Evolutionary conservation across 768 basidiomycete genomes (phyloP).

Genomic region (Suillus placidus): DNA sequence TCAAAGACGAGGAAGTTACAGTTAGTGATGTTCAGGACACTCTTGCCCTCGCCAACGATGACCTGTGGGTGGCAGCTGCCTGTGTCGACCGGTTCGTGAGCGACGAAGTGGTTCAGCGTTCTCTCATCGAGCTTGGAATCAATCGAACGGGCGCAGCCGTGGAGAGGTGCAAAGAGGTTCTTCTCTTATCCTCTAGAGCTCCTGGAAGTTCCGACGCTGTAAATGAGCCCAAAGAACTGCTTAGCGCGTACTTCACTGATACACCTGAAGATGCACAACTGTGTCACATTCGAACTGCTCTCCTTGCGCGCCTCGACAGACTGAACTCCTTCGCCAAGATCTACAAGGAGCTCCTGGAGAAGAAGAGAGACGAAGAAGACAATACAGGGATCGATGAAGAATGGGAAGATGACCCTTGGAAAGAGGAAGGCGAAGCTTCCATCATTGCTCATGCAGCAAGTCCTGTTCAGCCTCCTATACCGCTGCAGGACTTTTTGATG

Average conservation of each 20-base stretch:
- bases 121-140: slow-evolving; percentile 65
- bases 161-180: slow-evolving; percentile 47
- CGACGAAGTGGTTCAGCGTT: slow-evolving; percentile 54
- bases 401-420: slow-evolving; percentile 67
- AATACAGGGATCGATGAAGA: slow-evolving; percentile 40
- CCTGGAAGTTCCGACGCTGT: slow-evolving; percentile 20
- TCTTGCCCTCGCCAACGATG: slow-evolving; percentile 58
- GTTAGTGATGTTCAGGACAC: slow-evolving; percentile 46
- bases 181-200: slow-evolving; percentile 21
- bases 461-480: slow-evolving; percentile 43
- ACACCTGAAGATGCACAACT: slow-evolving; percentile 64
- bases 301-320: slow-evolving; percentile 69
- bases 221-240: slow-evolving; percentile 22
- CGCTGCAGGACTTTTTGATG: slow-evolving; percentile 66
- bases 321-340: slow-evolving; percentile 75
- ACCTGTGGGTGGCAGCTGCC: slow-evolving; percentile 79
- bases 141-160: slow-evolving; percentile 55
- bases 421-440: slow-evolving; percentile 44
- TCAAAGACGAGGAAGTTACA: slow-evolving; percentile 62
- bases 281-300: slow-evolving; percentile 63
- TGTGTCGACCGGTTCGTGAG: slow-evolving; percentile 70
- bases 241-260: slow-evolving; percentile 57
- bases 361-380: slow-evolving; percentile 30
- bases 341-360: slow-evolving; percentile 42
- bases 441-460: slow-evolving; percentile 24